Conservation (phyloP, 345 rosid species). For the Passiflora organensis region DNA sequence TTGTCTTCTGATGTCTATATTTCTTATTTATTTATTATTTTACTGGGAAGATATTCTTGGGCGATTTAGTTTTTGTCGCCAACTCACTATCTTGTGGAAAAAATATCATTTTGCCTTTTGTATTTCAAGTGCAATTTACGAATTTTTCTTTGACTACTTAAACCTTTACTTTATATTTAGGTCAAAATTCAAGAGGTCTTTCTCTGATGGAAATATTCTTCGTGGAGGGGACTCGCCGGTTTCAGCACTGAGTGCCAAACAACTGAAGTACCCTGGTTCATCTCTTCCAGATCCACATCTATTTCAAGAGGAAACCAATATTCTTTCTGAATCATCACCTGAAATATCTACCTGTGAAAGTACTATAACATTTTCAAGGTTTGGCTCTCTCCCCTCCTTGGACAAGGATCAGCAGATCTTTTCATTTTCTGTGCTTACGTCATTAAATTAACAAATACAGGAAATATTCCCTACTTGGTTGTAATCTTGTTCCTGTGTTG, state of each 20-base stretch:
- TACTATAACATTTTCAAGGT: slow-evolving; percentile 75
- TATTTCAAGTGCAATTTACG: background rate
- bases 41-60: too few species aligned
- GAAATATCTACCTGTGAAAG: slow-evolving; percentile 75
- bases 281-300: slow-evolving; percentile 41
- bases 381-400: background rate
- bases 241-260: slow-evolving; percentile 40
- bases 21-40: background rate
- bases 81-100: background rate
- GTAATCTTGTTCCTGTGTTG: background rate
- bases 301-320: slow-evolving; percentile 38
- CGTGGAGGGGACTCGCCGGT: slow-evolving; percentile 40
- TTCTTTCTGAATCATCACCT: slow-evolving; percentile 77
- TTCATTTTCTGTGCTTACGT: background rate
- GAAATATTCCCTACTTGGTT: background rate
- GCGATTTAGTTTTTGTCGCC: background rate
- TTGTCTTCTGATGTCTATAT: slow-evolving; percentile 6
- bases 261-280: slow-evolving; percentile 39
- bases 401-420: background rate
- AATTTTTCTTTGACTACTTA: slow-evolving; percentile 10
- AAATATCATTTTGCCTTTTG: background rate
- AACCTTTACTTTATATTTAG: slow-evolving; percentile 32
- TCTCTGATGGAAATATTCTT: slow-evolving; percentile 89
- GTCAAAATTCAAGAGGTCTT: slow-evolving; percentile 71
- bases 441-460: background rate